A percentile compares a stretch with the other conserved stretches of the same genome.
Conservation (phyloP, 352 stramenopile genomes). For the Vaucheria bursata region DNA sequence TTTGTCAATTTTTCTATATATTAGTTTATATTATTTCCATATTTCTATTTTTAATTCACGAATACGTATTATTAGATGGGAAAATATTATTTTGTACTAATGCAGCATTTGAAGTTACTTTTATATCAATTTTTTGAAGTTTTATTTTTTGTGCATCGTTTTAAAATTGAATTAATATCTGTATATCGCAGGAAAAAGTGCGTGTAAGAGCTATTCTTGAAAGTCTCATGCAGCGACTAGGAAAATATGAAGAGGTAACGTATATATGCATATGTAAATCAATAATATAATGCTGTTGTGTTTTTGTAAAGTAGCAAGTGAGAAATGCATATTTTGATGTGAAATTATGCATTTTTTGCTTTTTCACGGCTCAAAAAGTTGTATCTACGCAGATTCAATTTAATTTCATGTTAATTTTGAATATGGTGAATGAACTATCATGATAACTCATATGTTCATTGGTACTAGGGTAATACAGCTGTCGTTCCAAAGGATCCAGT, state of each 20-base stretch:
- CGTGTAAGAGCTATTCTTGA: conserved; percentile 73
- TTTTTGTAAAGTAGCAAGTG: background rate
- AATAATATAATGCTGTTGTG: background rate
- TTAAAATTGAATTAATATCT: too few species aligned
- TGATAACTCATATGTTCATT: background rate
- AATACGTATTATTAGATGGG: too few species aligned
- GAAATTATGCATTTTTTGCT: background rate
- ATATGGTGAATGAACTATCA: background rate
- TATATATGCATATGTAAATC: background rate
- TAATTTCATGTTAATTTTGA: background rate
- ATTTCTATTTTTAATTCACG: too few species aligned
- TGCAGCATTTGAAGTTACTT: too few species aligned
- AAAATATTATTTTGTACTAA: too few species aligned
- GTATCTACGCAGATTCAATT: background rate
- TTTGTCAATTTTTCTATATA: too few species aligned
- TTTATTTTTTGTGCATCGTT: too few species aligned
- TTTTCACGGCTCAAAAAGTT: background rate
- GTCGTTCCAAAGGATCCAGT: conserved; percentile 46
- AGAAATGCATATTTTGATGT: background rate
- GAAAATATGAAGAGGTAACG: conserved; percentile 63
- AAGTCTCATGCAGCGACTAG: conserved; percentile 82
- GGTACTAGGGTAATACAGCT: background rate
- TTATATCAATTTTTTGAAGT: too few species aligned
- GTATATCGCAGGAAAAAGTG: conserved; percentile 45
- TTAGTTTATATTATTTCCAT: too few species aligned